A percentile compares a stretch with the other conserved stretches of the same genome.
Evolutionary conservation across 768 basidiomycete species (phyloP).

Genomic region (Dacryopinax spathularia): DNA sequence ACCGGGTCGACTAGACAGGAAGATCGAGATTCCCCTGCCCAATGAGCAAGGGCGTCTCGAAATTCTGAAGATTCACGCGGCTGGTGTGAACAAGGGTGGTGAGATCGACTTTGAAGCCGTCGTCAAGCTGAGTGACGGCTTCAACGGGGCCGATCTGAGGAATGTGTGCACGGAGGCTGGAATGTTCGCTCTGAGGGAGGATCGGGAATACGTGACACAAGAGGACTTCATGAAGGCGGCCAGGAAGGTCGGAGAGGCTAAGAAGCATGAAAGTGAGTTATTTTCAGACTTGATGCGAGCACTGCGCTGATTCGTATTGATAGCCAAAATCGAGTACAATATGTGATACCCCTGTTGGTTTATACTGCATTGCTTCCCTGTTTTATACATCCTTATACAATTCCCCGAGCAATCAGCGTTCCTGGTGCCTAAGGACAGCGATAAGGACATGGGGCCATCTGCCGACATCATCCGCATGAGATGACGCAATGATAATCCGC

Average conservation of each 20-base stretch:
- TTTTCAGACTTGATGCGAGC: not conserved
- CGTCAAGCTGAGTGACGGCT: constrained; percentile 79
- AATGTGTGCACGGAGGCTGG: constrained; percentile 93
- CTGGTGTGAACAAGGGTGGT: constrained; percentile 83
- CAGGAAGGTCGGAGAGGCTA: constrained; percentile 86
- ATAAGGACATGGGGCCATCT: too few relatives aligned
- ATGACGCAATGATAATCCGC: too few relatives aligned
- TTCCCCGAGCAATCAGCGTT: too few relatives aligned
- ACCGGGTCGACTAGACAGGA: constrained; percentile 89
- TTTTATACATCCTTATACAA: not conserved
- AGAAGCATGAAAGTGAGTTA: constrained; percentile 88
- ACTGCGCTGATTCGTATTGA: not conserved
- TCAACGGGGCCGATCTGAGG: constrained; percentile 92
- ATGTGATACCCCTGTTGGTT: constrained; percentile 8
- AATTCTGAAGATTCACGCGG: constrained; percentile 94
- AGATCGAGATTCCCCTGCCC: constrained; percentile 94
- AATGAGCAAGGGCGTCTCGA: constrained; percentile 94
- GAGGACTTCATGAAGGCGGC: constrained; percentile 95
- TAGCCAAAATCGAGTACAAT: constrained; percentile 19
- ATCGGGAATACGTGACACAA: constrained; percentile 83
- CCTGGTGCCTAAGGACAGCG: too few relatives aligned
- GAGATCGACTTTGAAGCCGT: constrained; percentile 97
- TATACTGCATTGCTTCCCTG: not conserved
- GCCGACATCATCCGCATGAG: too few relatives aligned
- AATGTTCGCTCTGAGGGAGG: constrained; percentile 97